These are phyloP conservation scores for Ophiostoma montium DNA, from an alignment of 2,329 filamentous ascomycete genomes.

Conservation along the genomic window DNA sequence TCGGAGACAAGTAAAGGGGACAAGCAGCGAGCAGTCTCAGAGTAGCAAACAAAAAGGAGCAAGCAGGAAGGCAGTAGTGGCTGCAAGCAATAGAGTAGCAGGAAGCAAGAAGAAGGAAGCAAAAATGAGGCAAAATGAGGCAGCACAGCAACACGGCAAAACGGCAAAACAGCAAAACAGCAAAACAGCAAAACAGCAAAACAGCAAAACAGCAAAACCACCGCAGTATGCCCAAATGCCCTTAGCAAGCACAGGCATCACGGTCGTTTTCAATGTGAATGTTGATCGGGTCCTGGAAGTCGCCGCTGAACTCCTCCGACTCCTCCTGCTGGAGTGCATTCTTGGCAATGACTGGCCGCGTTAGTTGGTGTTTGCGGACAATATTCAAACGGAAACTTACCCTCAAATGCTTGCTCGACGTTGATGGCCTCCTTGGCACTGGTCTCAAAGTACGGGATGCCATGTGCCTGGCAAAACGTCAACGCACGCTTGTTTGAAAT, in stretches of 20 bases:
- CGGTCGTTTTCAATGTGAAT: constrained; percentile 92
- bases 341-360: constrained; percentile 67
- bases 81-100: too few species aligned
- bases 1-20: not conserved
- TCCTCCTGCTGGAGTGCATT: constrained; percentile 95
- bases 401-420: constrained; percentile 69
- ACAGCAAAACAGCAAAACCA: not conserved
- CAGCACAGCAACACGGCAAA: too few species aligned
- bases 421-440: constrained; percentile 98
- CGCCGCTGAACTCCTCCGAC: constrained; percentile 91
- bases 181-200: not conserved
- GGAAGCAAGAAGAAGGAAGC: too few species aligned
- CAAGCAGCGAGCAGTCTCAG: not conserved
- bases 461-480: constrained; percentile 95
- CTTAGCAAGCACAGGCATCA: constrained; percentile 79
- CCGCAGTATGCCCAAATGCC: too few species aligned
- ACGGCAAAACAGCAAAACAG: too few species aligned
- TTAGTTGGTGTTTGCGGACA: constrained; percentile 1
- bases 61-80: too few species aligned
- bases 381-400: constrained; percentile 24
- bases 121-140: too few species aligned
- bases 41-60: not conserved
- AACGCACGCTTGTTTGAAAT: constrained; percentile 92
- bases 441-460: constrained; percentile 97
- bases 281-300: constrained; percentile 96